Evolutionary conservation across 257 asterid species (phyloP), one percentile per base, ranked within the genome.

Genomic region (Haberlea rhodopensis): DNA sequence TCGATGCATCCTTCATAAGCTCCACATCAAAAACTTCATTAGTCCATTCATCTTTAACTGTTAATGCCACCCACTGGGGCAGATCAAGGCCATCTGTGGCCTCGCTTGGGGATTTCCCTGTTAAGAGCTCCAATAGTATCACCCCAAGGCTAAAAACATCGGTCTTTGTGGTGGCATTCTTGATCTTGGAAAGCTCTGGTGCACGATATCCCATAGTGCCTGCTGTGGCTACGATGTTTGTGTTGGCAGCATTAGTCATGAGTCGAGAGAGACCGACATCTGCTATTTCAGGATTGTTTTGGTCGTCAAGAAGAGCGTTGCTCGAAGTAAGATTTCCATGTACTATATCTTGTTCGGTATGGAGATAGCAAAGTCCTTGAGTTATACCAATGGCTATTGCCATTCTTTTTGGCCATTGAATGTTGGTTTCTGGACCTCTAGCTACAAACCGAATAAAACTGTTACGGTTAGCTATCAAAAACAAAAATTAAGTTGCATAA

Each of bases 381-480:
- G 97, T 76, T 64, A 84, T 73, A n/a, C 99, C 97, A 0, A 74
- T 74, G 0, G 89, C 88, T 57, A 92, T 81, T 55, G 56, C 70
- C 88, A 87, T 84, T 73, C 99, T 84, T 62, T 89, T 75, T 8
- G 88, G 68, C 99, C 99, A 92, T 6, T 83, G 78, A 8, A 92
- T 84, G 46, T 53, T 72, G 4, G 80, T 3, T 81, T 82, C 24
- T 77, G 77, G 52, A 68, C 81, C 23, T 80, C 88, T 46, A 72
- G 88, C 88, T 83, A 81, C 76, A 71, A 13, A 15, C 2, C 6
- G 7, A 15, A 43, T 15, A 13, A 43, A 43, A 43, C 19, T 15
- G 51, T 43, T 19, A 43, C 5, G n/a, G 20, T 43, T 43, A 43
- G 51, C 51, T 0, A 43, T 4, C 20, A 16, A 5, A 15, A 16